A percentile compares a stretch with the other conserved stretches of the same genome.
These are phyloP conservation scores for Dalbergia cochinchinensis DNA, from an alignment of 306 rosid species.

Conservation along the genomic window DNA sequence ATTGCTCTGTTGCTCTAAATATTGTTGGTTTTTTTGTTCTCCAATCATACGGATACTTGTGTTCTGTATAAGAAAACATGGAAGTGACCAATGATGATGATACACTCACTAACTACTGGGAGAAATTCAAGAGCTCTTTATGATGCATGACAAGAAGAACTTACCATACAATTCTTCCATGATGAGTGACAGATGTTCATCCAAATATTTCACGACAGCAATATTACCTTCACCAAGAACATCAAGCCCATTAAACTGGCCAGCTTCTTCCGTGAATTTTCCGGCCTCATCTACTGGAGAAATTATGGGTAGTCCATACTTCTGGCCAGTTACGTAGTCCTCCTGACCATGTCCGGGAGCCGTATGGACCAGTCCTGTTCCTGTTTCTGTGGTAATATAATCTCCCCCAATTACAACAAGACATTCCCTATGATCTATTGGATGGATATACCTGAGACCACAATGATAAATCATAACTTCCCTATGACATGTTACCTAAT, in stretches of 20 bases:
- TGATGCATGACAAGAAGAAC: conserved; percentile 36
- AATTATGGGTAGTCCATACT: conserved; percentile 85
- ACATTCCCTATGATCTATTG: conserved; percentile 76
- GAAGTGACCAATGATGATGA: conserved; percentile 37
- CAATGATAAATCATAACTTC: conserved; percentile 34
- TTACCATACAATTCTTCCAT: conserved; percentile 93
- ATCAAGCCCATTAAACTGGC: conserved; percentile 90
- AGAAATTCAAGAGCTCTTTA: conserved; percentile 21
- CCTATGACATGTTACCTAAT: conserved; percentile 27
- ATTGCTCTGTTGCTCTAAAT: conserved; percentile 98
- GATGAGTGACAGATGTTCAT: conserved; percentile 73
- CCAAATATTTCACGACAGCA: conserved; percentile 88
- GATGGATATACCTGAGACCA: conserved; percentile 81
- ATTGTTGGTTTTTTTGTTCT: conserved; percentile 95
- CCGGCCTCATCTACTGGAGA: conserved; percentile 95
- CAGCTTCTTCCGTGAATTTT: conserved; percentile 97
- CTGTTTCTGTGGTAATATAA: conserved; percentile 92
- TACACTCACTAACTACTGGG: conserved; percentile 13
- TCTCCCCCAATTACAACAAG: conserved; percentile 94
- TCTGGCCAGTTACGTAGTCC: conserved; percentile 91
- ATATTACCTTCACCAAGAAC: conserved; percentile 90
- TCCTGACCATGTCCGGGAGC: conserved; percentile 99
- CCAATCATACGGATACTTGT: conserved; percentile 99
- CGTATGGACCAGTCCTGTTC: conserved; percentile 98
- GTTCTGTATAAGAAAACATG: conserved; percentile 67